A percentile compares a stretch with the other conserved stretches of the same genome.
phyloP scores from a whole-genome alignment of 805 yeast genomes.

The Yamadazyma philogaea region DNA sequence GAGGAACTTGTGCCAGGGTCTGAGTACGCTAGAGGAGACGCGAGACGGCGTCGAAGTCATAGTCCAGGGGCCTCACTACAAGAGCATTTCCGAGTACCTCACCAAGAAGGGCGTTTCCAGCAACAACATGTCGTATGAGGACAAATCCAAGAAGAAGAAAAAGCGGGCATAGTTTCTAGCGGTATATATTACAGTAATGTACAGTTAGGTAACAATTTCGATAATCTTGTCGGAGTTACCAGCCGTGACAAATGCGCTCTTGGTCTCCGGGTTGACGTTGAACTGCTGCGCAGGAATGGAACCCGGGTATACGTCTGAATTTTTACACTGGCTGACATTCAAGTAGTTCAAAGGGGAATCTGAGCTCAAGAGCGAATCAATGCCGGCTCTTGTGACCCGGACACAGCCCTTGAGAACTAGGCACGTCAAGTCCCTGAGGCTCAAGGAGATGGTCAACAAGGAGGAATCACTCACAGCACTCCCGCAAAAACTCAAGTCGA shows the following conservation, averaged over 20 bases:
- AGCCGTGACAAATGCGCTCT: conserved; percentile 57
- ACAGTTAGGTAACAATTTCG: conserved; percentile 35
- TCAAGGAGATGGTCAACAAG: conserved; percentile 54
- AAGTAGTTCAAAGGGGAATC: conserved; percentile 49
- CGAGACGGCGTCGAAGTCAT: conserved; percentile 63
- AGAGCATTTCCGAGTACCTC: conserved; percentile 55
- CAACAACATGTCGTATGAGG: conserved; percentile 62
- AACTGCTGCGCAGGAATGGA: conserved; percentile 56
- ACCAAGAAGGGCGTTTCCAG: conserved; percentile 60
- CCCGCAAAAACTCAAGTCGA: conserved; percentile 73
- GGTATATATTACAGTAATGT: conserved; percentile 5
- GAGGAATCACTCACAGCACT: conserved; percentile 76
- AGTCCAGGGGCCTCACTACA: conserved; percentile 89
- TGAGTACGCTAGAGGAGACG: conserved; percentile 68
- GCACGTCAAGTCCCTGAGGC: conserved; percentile 46
- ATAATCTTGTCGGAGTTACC: conserved; percentile 53
- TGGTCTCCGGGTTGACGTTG: conserved; percentile 47
- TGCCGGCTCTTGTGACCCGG: conserved; percentile 74
- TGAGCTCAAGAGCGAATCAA: conserved; percentile 62
- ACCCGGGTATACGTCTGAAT: conserved; percentile 62
- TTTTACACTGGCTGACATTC: conserved; percentile 69
- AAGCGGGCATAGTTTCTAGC: not conserved
- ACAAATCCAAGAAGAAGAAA: conserved; percentile 56
- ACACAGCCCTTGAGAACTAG: conserved; percentile 66
- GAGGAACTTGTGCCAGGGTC: conserved; percentile 82